Percentiles rank a stretch among this genome's conserved stretches.
phyloP scores from a whole-genome alignment of 139 green algal species.

The Chlorella sp. region DNA sequence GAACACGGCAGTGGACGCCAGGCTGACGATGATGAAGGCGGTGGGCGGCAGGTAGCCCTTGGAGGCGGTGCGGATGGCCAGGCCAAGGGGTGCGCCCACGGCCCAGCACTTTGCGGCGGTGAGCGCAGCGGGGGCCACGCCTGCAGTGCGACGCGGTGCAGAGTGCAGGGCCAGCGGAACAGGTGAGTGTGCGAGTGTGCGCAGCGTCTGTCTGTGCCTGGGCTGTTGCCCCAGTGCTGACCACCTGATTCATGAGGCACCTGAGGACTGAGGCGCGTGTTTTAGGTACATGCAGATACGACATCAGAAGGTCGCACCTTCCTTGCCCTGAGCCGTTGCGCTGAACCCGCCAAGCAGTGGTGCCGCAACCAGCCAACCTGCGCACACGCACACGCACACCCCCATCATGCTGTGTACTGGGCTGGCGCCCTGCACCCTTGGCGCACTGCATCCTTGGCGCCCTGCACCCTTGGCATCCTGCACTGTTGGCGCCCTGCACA shows the following conservation, averaged over 20 bases:
- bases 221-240: no score
- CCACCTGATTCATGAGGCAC: no score
- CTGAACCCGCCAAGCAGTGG: conserved; percentile 48
- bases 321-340: conserved; percentile 36
- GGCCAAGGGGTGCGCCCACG: conserved; percentile 49
- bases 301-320: no score
- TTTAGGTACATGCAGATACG: no score
- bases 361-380: conserved; percentile 39
- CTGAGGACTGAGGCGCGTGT: no score
- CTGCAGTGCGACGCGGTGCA: no score
- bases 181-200: no score
- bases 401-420: no score
- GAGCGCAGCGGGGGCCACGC: conserved; percentile 32
- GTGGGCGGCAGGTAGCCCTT: conserved; percentile 61
- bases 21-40: conserved; percentile 61
- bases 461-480: not conserved
- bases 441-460: not conserved
- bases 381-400: no score
- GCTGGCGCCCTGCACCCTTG: not conserved
- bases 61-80: conserved; percentile 46
- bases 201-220: no score
- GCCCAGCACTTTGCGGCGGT: conserved; percentile 66
- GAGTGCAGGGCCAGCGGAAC: no score
- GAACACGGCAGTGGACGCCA: conserved; percentile 14
- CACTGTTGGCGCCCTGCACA: not conserved